A percentile compares a stretch with the other conserved stretches of the same genome.
Evolutionary conservation across 2,329 filamentous ascomycete genomes (phyloP).

Genomic region (Esteya vermicola): DNA sequence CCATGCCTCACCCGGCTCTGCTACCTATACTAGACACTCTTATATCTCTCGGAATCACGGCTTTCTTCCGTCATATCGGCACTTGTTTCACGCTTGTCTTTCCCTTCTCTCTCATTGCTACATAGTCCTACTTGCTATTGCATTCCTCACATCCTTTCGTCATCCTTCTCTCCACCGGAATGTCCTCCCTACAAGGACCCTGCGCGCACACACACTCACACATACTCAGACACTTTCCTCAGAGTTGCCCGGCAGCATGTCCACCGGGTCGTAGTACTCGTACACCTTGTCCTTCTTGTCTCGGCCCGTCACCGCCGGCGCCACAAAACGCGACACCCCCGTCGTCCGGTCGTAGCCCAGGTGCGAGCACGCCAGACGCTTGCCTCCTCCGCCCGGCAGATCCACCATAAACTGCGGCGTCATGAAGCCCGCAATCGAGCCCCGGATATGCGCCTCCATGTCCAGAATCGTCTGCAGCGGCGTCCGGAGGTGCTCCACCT

Average conservation of each 20-base stretch:
- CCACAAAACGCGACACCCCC: conserved; percentile 39
- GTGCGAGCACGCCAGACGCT: conserved; percentile 40
- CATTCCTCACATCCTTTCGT: no score
- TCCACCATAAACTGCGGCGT: conserved; percentile 50
- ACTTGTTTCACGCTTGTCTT: no score
- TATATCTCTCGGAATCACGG: no score
- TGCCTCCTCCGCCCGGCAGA: conserved; percentile 48
- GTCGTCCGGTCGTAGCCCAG: conserved; percentile 36
- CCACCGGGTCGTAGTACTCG: conserved; percentile 41
- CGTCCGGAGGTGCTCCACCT: conserved; percentile 48
- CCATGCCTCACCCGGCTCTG: no score
- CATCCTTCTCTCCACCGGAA: no score
- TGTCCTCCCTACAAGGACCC: no score
- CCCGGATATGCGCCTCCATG: conserved; percentile 42
- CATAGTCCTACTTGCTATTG: no score
- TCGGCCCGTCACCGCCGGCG: conserved; percentile 34
- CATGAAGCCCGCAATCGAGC: conserved; percentile 47
- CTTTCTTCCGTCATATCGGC: no score
- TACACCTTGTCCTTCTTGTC: conserved; percentile 34
- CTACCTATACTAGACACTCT: no score
- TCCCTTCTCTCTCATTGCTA: no score
- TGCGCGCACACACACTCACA: background rate
- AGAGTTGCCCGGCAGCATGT: conserved; percentile 6
- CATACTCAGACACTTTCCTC: background rate
- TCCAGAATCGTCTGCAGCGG: conserved; percentile 43